Evolutionary conservation across 495 filamentous ascomycete species (phyloP), one percentile per base, ranked within the genome.

Genomic region (Bacidia gigantensis): DNA sequence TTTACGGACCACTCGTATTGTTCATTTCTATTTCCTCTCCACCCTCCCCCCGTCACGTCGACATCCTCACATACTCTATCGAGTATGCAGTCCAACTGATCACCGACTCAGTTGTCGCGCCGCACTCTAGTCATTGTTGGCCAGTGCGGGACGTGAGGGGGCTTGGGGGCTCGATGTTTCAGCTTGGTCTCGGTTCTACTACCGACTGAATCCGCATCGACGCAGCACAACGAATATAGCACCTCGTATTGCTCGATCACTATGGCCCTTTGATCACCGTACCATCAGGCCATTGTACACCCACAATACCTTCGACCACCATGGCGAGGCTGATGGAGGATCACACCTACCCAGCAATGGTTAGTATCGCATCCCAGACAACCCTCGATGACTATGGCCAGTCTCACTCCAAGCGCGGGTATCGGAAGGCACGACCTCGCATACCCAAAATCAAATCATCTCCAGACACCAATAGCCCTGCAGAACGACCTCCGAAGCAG

Each of bases 21-120:
- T n/a, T n/a, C n/a, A n/a, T n/a, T n/a, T n/a, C 61, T 67, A 58
- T 1, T n/a, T 39, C 32, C 79, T 79, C 2, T 60, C 61, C 2
- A 57, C 62, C 12, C 58, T 64, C 53, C 54, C 67, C 0, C 67
- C 87, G 21, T 58, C 60, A 10, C 51, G 61, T 1, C 86, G 89
- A 56, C 52, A 85, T 80, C 0, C 68, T 76, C 1, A 53, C 67
- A 10, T 79, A 74, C n/a, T 72, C 82, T 0, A 63, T 79, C 0
- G n/a, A 10, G 10, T 10, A 39, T n/a, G n/a, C n/a, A n/a, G n/a
- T n/a, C n/a, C n/a, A n/a, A n/a, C n/a, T n/a, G n/a, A n/a, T n/a
- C n/a, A n/a, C 7, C 29, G 29, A 35, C 14, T 14, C 14, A 7
- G 7, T 14, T 35, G 29, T 35, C 29, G 29, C 29, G 29, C 29